Evolutionary conservation across 75 land plant genomes (phyloP).

Genomic region (Selaginella tamariscina): DNA sequence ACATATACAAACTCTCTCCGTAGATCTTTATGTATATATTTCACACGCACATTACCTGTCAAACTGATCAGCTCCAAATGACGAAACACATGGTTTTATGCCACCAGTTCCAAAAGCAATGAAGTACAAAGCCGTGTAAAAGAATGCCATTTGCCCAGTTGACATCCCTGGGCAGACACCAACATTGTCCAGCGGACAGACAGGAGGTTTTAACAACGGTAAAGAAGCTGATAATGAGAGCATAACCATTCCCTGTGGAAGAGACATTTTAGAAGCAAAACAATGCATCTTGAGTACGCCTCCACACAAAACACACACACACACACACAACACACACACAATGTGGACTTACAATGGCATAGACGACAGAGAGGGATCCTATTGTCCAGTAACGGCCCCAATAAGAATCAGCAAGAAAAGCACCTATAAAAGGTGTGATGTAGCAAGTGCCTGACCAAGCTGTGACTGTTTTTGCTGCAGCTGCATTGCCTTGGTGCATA

Average conservation of each 20-base stretch:
- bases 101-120: slow-evolving; percentile 60
- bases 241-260: not conserved
- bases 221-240: not conserved
- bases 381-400: slow-evolving; percentile 1
- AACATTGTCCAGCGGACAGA: not conserved
- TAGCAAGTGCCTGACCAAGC: slow-evolving; percentile 8
- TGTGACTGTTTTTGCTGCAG: not conserved
- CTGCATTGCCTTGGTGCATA: slow-evolving; percentile 2
- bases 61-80: slow-evolving; percentile 70
- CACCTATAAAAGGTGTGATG: slow-evolving; percentile 8
- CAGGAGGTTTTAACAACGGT: not conserved
- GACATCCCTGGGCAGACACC: not conserved
- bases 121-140: slow-evolving; percentile 42
- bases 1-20: too few species aligned
- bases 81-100: slow-evolving; percentile 38
- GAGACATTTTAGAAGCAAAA: too few species aligned
- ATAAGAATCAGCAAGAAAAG: not conserved
- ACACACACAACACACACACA: too few species aligned
- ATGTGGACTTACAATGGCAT: not conserved
- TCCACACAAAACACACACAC: too few species aligned
- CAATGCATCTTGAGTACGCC: too few species aligned
- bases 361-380: not conserved
- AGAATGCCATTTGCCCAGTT: slow-evolving; percentile 11
- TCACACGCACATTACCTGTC: too few species aligned
- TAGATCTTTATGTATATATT: too few species aligned